Base-by-base conservation (phyloP, 352 stramenopile species). In the Peronospora belbahrii region DNA sequence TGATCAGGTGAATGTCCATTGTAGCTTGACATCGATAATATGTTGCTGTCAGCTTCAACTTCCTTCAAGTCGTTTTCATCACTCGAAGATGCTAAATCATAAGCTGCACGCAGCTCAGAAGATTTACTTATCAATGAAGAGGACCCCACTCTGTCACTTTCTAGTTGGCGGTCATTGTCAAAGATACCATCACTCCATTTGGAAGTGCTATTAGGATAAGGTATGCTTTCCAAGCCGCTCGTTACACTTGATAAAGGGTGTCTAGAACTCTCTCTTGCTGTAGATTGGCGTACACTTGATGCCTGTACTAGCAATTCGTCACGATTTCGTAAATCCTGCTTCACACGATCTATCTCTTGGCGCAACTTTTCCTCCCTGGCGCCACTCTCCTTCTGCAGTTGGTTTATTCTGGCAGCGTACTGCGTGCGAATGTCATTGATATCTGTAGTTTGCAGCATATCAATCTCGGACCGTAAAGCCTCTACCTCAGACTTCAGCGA, bases 51-150 rank as follows among this genome's bases (percentile, higher is more conserved):
- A 24, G 28, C 27, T 20, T 32, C 46, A 47, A 50, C 9, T 23
- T 59, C 32, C 15, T 58, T 41, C 2, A 59, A 62, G 37, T 46
- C 38, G 6, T 33, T 53, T 14, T 56, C 34, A 2, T 17, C 24
- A 38, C 32, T 17, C 15, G 39, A 62, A 31, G 41, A 45, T 25
- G 52, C 62, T 14, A 47, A 56, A 15, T 40, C 35, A 15, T 56
- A 49, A 22, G 45, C 72, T 20, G 30, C 38, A 15, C 51, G 33
- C 18, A 67, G 74, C 5, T 67, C 49, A 0, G 74, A 85, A 3
- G 83, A 39, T 32, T 85, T 65, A 35, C 71, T 88, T 48, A 67
- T 65, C 8, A 74, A 85, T 9, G 83, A 55, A 13, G 71, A 84
- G 9, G 55, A 74, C 2, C 65, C 62, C 9, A 81, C 49, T 23